Conservation (phyloP, 352 stramenopile genomes). For the Elongisporangium undulatum region DNA sequence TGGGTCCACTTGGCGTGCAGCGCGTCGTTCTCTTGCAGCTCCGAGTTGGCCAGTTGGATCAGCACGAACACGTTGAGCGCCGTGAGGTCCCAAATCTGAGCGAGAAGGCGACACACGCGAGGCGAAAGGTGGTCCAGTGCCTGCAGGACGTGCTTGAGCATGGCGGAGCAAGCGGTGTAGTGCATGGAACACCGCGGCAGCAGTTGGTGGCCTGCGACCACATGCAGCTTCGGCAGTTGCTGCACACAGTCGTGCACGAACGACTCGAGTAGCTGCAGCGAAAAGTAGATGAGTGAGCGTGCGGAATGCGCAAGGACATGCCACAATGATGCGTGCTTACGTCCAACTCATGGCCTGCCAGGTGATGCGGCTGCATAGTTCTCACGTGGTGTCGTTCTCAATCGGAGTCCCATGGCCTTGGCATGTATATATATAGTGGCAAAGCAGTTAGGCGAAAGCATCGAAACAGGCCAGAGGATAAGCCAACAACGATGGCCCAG, state of each 20-base stretch:
- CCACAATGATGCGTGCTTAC: constrained; percentile 6
- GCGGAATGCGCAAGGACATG: background rate
- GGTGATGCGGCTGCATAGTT: constrained; percentile 33
- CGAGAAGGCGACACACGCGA: constrained; percentile 35
- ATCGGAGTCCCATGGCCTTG: no score
- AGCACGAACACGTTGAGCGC: constrained; percentile 65
- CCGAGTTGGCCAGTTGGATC: constrained; percentile 37
- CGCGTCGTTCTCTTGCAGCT: constrained; percentile 27
- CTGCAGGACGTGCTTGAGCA: constrained; percentile 44
- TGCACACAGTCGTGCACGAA: constrained; percentile 52
- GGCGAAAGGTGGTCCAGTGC: constrained; percentile 44
- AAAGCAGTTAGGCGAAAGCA: background rate
- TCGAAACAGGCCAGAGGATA: background rate
- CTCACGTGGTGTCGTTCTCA: constrained; percentile 1
- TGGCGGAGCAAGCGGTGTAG: constrained; percentile 41
- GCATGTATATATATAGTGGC: no score
- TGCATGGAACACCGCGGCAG: constrained; percentile 37
- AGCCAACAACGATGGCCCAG: background rate
- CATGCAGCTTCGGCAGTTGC: constrained; percentile 36
- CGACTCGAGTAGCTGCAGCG: constrained; percentile 39
- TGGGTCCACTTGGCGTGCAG: constrained; percentile 24
- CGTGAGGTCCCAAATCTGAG: constrained; percentile 59
- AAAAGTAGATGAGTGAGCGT: background rate
- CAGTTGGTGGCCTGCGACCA: constrained; percentile 17
- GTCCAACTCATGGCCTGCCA: constrained; percentile 41